Percentiles rank a stretch among this genome's conserved stretches.
Conservation (phyloP, 148 eudicot species). For the Mesembryanthemum crystallinum region DNA sequence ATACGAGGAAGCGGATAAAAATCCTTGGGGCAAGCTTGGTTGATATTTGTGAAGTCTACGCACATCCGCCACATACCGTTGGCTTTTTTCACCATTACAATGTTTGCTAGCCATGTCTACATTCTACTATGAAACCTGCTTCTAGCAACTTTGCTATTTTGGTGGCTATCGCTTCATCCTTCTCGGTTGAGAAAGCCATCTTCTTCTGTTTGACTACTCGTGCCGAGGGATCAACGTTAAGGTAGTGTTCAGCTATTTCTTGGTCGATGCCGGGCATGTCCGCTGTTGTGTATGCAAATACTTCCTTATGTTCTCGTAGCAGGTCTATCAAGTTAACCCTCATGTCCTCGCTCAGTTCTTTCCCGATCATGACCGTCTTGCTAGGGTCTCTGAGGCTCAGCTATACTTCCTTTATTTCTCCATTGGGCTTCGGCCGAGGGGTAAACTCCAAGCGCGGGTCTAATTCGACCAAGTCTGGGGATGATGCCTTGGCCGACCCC, state of each 20-base stretch:
- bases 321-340: not conserved
- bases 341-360: not conserved
- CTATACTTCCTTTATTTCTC: not conserved
- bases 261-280: not conserved
- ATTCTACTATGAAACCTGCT: not conserved
- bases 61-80: not conserved
- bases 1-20: not conserved
- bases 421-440: not conserved
- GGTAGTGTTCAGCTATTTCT: not conserved
- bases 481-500: no score
- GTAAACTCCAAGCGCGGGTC: no score
- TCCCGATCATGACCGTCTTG: not conserved
- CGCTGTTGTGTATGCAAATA: not conserved
- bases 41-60: not conserved
- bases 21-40: constrained; percentile 2
- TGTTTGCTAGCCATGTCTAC: not conserved
- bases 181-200: no score
- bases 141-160: no score
- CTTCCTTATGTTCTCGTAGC: not conserved
- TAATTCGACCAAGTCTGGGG: no score
- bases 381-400: no score
- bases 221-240: not conserved
- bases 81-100: not conserved
- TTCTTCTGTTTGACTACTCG: not conserved
- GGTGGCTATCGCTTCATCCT: no score